Conservation (phyloP, 2,329 filamentous ascomycete genomes). For the Capronia americana region DNA sequence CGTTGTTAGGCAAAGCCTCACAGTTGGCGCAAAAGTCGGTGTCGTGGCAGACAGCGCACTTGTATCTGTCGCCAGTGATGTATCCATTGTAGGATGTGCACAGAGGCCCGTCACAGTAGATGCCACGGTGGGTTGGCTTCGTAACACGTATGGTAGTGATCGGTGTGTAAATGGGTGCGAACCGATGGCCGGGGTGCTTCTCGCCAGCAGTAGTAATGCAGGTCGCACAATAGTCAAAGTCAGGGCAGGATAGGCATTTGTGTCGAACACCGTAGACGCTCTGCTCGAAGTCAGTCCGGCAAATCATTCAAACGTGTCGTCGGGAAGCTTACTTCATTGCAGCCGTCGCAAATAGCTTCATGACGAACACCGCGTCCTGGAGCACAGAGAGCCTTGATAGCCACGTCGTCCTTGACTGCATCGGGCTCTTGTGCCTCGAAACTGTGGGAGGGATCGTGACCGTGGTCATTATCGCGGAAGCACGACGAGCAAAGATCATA, state of each 20-base stretch:
- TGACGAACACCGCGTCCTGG: constrained; percentile 83
- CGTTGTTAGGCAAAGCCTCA: constrained; percentile 83
- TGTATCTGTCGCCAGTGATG: constrained; percentile 89
- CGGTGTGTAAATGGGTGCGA: constrained; percentile 83
- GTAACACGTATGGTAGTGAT: constrained; percentile 44
- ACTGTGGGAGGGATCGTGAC: constrained; percentile 86
- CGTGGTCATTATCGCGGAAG: constrained; percentile 77
- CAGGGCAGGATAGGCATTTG: constrained; percentile 96
- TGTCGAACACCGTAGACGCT: constrained; percentile 87
- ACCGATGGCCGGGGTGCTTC: constrained; percentile 83
- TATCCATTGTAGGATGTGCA: constrained; percentile 68
- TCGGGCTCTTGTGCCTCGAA: constrained; percentile 71
- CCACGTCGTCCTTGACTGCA: constrained; percentile 65
- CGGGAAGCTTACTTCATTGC: constrained; percentile 67
- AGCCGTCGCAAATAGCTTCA: constrained; percentile 91
- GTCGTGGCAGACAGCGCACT: constrained; percentile 95
- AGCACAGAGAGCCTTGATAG: constrained; percentile 71
- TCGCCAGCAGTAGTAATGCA: constrained; percentile 72
- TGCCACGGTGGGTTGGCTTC: constrained; percentile 72
- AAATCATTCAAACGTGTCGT: background rate
- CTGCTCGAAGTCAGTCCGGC: constrained; percentile 45
- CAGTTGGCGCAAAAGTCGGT: constrained; percentile 94
- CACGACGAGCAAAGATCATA: constrained; percentile 90
- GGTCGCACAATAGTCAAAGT: constrained; percentile 90
- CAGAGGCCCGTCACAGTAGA: constrained; percentile 93